Evolutionary conservation across 441 rosid species (phyloP), one percentile per base, ranked within the genome.

Genomic region (Arabidopsis lyrata): DNA sequence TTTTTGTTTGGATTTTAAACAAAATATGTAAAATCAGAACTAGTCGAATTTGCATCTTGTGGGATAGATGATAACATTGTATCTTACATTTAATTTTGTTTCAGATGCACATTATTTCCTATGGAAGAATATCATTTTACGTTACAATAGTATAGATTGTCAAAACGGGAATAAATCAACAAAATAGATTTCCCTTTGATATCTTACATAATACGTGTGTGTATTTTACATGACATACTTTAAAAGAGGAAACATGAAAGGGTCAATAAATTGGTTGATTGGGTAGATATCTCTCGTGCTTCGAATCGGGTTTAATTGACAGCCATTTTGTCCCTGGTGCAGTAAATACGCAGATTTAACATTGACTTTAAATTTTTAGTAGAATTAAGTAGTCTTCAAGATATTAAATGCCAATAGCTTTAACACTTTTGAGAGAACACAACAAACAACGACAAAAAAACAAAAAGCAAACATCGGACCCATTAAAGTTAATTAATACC

Each of bases 281-380:
- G 69, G 79, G 75, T 16, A 69, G 66, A 32, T 69, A 15, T 63
- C 15, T 76, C 75, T 76, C 75, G 75, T 76, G 79, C 79, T 63
- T 70, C 31, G 71, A 29, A 70, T 76, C 53, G 64, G 44, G 54
- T 35, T 68, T 68, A 75, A 62, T 62, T 68, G 59, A 29, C 62
- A 41, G 6, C 41, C 24, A 47, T 49, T 76, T 63, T 76, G 80
- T 76, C 80, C 75, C 47, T n/a, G 75, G 8, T 35, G 48, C 38
- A 63, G 61, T 70, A 55, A 63, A 35, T 45, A 76, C 45, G 6
- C 47, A 45, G 55, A 42, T 13, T 63, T 24, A 41, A 42, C 39
- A 11, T 68, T 75, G 41, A 75, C 74, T 53, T 74, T 66, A 11
- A 22, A 1, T 50, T 42, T 42, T 54, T 72, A 15, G n/a, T 15